Percentiles rank a stretch among this genome's conserved stretches.
phyloP scores from a whole-genome alignment of 2,329 filamentous ascomycete genomes.

The Talaromyces sp. region DNA sequence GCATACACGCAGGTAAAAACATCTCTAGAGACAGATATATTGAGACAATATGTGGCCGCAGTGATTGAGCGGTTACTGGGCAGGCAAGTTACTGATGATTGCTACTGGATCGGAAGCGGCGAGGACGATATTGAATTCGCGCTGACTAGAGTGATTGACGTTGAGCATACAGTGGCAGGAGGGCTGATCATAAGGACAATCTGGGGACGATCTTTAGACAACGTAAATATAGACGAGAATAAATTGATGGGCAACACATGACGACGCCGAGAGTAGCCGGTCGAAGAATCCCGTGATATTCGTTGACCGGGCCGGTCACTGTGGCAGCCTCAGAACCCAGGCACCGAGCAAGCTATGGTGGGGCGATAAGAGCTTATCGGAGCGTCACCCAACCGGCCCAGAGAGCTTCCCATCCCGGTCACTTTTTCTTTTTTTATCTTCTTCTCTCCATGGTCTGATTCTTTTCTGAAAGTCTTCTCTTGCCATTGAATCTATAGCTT shows the following conservation, averaged over 20 bases:
- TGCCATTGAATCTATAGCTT: not conserved
- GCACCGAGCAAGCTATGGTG: not conserved
- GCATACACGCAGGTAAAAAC: slow-evolving; percentile 41
- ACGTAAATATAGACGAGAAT: not conserved
- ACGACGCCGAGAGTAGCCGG: not conserved
- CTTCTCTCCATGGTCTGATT: not conserved
- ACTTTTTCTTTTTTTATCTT: not conserved
- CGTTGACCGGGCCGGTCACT: slow-evolving; percentile 3
- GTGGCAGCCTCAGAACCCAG: not conserved
- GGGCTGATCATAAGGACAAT: not conserved
- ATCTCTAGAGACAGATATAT: slow-evolving; percentile 41
- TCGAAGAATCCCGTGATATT: not conserved
- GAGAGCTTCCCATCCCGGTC: not conserved
- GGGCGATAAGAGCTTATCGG: slow-evolving; percentile 5
- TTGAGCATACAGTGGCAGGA: not conserved
- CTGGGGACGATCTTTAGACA: not conserved
- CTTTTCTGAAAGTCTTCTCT: not conserved
- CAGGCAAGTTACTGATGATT: slow-evolving; percentile 47
- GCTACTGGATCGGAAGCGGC: slow-evolving; percentile 53
- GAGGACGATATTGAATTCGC: slow-evolving; percentile 45
- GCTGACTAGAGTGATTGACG: slow-evolving; percentile 31
- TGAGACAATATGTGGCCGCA: slow-evolving; percentile 50
- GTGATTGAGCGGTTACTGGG: slow-evolving; percentile 49
- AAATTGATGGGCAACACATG: not conserved
- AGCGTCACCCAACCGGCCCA: slow-evolving; percentile 6